A percentile compares a stretch with the other conserved stretches of the same genome.
These are phyloP conservation scores for Globisporangium apiculatum DNA, from an alignment of 352 stramenopile species.

Conservation along the genomic window DNA sequence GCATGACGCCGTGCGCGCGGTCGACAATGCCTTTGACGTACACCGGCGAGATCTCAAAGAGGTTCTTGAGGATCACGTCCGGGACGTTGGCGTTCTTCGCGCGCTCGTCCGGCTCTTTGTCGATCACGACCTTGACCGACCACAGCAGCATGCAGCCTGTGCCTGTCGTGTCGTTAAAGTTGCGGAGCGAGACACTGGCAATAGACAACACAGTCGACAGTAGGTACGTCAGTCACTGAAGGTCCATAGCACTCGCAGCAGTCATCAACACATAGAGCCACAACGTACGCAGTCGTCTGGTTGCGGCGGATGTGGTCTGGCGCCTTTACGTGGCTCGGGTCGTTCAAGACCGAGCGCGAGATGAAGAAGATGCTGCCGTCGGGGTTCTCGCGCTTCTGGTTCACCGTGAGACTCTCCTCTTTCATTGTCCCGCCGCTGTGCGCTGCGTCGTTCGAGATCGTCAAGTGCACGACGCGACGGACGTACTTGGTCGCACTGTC, in stretches of 20 bases:
- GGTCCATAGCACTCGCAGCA: background rate
- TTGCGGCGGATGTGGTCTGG: constrained; percentile 68
- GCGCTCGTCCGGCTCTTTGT: constrained; percentile 67
- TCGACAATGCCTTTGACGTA: constrained; percentile 84
- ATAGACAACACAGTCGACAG: background rate
- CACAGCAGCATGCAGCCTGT: constrained; percentile 68
- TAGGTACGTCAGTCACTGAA: background rate
- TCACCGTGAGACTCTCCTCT: constrained; percentile 68
- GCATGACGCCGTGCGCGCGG: constrained; percentile 41
- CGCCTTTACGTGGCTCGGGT: constrained; percentile 63
- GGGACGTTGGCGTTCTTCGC: constrained; percentile 74
- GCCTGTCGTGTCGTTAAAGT: constrained; percentile 70
- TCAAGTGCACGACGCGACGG: constrained; percentile 72
- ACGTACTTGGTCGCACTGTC: constrained; percentile 79
- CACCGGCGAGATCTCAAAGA: constrained; percentile 82
- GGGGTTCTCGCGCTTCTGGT: constrained; percentile 74
- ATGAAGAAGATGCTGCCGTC: constrained; percentile 70
- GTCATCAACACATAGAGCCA: background rate
- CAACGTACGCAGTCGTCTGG: constrained; percentile 66
- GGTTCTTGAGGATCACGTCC: constrained; percentile 85
- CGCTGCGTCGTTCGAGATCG: constrained; percentile 60
- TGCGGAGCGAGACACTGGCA: constrained; percentile 62
- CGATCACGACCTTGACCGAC: constrained; percentile 78
- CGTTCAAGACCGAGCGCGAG: constrained; percentile 51
- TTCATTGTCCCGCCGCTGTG: constrained; percentile 76